Percentiles rank a stretch among this genome's conserved stretches.
Conservation (phyloP, 805 yeast genomes). For the Middelhovenomyces tepae region DNA sequence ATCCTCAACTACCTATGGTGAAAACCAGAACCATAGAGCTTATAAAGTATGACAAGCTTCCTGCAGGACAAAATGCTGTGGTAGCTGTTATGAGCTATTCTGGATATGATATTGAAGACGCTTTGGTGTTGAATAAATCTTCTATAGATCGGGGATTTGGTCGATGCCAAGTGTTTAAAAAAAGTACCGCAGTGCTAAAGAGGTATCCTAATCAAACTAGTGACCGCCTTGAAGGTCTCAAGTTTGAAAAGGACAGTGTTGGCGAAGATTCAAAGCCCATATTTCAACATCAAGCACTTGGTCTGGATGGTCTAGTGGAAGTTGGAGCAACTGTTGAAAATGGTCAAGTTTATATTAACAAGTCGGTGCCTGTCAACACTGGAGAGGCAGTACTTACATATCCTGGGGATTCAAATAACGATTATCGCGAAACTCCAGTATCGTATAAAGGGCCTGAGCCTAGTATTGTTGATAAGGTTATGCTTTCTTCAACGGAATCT, state of each 20-base stretch:
- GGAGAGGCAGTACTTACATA: slow-evolving; percentile 52
- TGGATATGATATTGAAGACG: slow-evolving; percentile 99
- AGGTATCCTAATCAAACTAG: slow-evolving; percentile 90
- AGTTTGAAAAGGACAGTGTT: slow-evolving; percentile 62
- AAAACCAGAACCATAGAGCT: slow-evolving; percentile 94
- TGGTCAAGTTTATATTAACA: slow-evolving; percentile 91
- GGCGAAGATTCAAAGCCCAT: slow-evolving; percentile 44
- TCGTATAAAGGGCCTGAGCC: slow-evolving; percentile 93
- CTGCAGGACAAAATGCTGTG: slow-evolving; percentile 98
- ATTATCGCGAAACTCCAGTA: slow-evolving; percentile 86
- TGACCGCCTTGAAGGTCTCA: slow-evolving; percentile 86
- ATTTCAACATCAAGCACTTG: slow-evolving; percentile 77
- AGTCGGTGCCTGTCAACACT: slow-evolving; percentile 74
- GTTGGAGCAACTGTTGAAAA: slow-evolving; percentile 85
- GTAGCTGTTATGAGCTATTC: slow-evolving; percentile 99
- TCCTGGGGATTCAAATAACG: slow-evolving; percentile 29
- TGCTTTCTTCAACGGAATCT: slow-evolving; percentile 92
- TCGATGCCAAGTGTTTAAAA: slow-evolving; percentile 90
- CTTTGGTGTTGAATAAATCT: slow-evolving; percentile 85
- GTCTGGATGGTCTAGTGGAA: slow-evolving; percentile 94
- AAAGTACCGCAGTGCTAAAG: slow-evolving; percentile 81
- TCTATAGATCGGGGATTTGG: slow-evolving; percentile 96
- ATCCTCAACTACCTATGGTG: slow-evolving; percentile 99
- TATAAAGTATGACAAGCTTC: slow-evolving; percentile 89
- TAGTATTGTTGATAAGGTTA: slow-evolving; percentile 90